Base-by-base conservation (phyloP, 2,329 filamentous ascomycete species). In the Venturia effusa region DNA sequence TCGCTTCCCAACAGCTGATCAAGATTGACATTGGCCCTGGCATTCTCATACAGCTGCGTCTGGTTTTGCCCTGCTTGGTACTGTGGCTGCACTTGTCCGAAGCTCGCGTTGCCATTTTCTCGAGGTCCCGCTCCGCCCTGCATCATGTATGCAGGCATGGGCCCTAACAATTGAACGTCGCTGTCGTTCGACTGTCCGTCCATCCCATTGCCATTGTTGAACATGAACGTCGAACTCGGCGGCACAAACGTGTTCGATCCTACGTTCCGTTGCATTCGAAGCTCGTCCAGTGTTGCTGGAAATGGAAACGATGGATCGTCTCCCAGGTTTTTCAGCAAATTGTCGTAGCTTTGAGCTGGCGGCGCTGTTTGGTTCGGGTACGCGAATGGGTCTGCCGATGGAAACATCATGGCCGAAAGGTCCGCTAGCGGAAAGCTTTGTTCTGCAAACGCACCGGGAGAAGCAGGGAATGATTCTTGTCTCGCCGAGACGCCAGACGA, bases 331-430 rank as follows among this genome's bases (percentile, higher is more conserved):
- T 77, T 71, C 69, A 64, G 66, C 80, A 80, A 0, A 76, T 79
- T 39, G 88, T 86, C 78, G 88, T 84, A 0, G 88, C 86, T 67
- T 19, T 61, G 63, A 5, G 54, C 43, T 51, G 37, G 39, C 37
- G 64, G 13, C 1, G 63, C 59, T 34, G 37, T 60, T 41, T 90
- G 88, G 69, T 88, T 90, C 0, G 88, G 89, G 69, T 93, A 94
- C 0, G 87, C 88, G 67, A 93, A 88, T 0, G 89, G 88, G 69
- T 93, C 89, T 40, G 84, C 82, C 0, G 88, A 88, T 1, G 88
- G 87, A 70, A 93, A 93, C 87, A 93, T 92, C 76, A 92, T 84
- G 3, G 86, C 84, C 65, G 87, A 87, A 7, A 92, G 81, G 71
- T 90, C 88, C 67, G 88, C 83, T 19, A 92, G 77, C 10, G 75